Conservation (phyloP, 163 green algal genomes). For the Chlamydomonas reinhardtii region DNA sequence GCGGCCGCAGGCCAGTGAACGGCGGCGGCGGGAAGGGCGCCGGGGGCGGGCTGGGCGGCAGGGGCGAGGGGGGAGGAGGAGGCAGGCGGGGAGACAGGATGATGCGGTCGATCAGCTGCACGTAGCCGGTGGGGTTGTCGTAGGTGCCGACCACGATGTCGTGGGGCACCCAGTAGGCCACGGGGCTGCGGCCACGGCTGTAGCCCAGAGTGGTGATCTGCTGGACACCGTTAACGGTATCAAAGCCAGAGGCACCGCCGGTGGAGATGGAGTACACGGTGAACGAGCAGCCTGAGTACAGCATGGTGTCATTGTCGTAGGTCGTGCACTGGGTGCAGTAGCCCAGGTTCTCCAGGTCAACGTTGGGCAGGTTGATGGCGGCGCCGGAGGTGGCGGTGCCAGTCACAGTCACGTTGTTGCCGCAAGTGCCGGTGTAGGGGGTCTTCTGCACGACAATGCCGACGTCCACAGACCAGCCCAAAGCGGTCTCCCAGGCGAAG, state of each 20-base stretch:
- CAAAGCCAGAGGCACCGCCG: constrained; percentile 1
- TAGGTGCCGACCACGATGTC: constrained; percentile 20
- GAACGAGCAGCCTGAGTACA: constrained; percentile 21
- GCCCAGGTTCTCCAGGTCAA: neutral
- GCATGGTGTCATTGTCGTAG: neutral
- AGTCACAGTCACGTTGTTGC: neutral
- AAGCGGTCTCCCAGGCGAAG: constrained; percentile 20
- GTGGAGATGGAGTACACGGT: constrained; percentile 8
- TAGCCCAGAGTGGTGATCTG: neutral
- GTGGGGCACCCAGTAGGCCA: constrained; percentile 23
- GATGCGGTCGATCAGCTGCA: constrained; percentile 40
- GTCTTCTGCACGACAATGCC: neutral
- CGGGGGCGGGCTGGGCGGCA: constrained; percentile 23
- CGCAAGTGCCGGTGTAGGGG: constrained; percentile 6
- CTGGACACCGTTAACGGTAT: neutral
- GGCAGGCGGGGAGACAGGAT: constrained; percentile 15
- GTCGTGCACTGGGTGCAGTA: constrained; percentile 34
- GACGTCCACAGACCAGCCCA: constrained; percentile 1
- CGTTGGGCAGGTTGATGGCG: neutral
- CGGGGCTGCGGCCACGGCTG: neutral
- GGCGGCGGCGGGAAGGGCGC: constrained; percentile 25
- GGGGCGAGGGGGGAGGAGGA: constrained; percentile 29
- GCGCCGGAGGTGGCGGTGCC: neutral
- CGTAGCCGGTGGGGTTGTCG: neutral
- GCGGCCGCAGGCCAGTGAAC: neutral